Evolutionary conservation across 106 monocot species (phyloP).

Genomic region (Allium sativum): DNA sequence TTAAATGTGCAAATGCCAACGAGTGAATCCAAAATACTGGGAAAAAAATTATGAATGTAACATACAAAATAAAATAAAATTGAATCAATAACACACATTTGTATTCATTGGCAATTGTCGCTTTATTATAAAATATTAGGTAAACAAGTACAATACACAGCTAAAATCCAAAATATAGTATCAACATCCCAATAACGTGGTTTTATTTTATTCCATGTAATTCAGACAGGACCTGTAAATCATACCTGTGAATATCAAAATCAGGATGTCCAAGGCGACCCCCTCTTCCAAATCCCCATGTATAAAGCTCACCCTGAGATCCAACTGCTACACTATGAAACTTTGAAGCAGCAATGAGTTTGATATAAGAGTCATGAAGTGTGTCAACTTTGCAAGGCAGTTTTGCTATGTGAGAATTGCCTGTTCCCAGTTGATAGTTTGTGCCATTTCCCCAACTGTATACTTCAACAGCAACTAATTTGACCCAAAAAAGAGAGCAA

Average conservation of each 20-base stretch:
- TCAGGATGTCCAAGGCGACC: constrained; percentile 98
- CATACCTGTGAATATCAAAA: constrained; percentile 96
- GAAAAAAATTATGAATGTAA: too few relatives aligned
- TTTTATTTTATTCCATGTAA: too few relatives aligned
- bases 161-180: too few relatives aligned
- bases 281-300: constrained; percentile 97
- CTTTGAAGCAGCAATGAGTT: constrained; percentile 64
- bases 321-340: constrained; percentile 90
- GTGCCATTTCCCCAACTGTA: constrained; percentile 99
- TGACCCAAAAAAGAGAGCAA: constrained; percentile 3
- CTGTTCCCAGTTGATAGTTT: constrained; percentile 98
- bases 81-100: too few relatives aligned
- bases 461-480: constrained; percentile 78
- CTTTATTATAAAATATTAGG: too few relatives aligned
- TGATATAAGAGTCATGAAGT: constrained; percentile 61
- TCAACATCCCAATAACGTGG: too few relatives aligned
- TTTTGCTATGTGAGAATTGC: constrained; percentile 94
- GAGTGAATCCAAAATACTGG: too few relatives aligned
- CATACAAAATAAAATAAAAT: too few relatives aligned
- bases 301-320: constrained; percentile 74
- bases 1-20: too few relatives aligned
- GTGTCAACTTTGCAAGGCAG: constrained; percentile 91
- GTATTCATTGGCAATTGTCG: too few relatives aligned
- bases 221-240: too few relatives aligned
- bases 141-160: too few relatives aligned